Base-by-base conservation (phyloP, 495 filamentous ascomycete genomes). In the Neurospora sublineolata region DNA sequence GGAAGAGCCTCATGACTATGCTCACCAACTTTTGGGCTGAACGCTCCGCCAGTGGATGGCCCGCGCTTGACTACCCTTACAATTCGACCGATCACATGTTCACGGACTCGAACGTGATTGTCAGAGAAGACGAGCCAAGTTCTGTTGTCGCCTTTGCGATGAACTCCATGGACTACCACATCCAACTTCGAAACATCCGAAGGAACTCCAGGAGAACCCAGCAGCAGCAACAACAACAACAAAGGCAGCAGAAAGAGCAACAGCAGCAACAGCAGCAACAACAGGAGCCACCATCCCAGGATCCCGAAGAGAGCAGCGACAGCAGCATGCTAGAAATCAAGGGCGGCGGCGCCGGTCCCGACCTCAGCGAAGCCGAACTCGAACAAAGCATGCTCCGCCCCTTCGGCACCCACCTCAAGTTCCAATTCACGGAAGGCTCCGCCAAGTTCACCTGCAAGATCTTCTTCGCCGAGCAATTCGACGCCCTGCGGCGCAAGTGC, bases 11-110 rank as follows among this genome's bases (percentile, higher is more conserved):
- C 69, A 89, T 98, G 89, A 97, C 94, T 75, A 92, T 97, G 84
- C 84, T 99, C 69, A 94, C 91, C 11, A 97, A 94, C 72, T 99
- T 99, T 82, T 99, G 96, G 96, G 96, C 95, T 23, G 95, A 98
- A 78, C 89, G 95, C 58, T 97, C 95, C 27, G 93, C 96, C 46
- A 97, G 93, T 81, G 94, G 94, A 60, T 99, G 96, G 96, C 85
- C 92, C n/a, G 88, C 90, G 36, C 85, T 99, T 33, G 96, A 98
- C 30, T 99, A 98, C 76, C 96, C 96, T 12, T 85, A 97, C 72
- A 91, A 89, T 75, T 86, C 91, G 16, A 90, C 88, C 52, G 96
- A 98, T 79, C 95, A 99, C 78, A 92, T 98, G 60, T 98, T 97
- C 78, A 92, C 92, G 37, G 96, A 99, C 81, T 96, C 93, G n/a